Evolutionary conservation across 192 early-diverging fungal species (phyloP), one percentile per base, ranked within the genome.

Genomic region (Chytriomyces hyalinus): DNA sequence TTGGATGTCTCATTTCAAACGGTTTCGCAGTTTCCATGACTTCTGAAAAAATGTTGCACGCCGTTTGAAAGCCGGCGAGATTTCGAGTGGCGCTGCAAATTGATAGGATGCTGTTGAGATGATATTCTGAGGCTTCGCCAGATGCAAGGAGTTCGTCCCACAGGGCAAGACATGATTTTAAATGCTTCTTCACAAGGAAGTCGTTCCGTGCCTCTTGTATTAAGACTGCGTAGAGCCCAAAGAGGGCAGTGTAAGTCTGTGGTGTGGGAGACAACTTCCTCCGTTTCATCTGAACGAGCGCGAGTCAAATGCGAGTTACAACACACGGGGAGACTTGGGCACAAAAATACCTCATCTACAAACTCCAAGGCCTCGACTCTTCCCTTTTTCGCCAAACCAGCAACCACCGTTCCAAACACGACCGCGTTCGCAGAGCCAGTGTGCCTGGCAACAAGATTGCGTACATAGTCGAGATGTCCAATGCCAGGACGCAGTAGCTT

Each of bases 101-200:
- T n/a, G 53, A n/a, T 13, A 57, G 53, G 20, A 57, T 57, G 53
- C 53, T 57, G 53, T 57, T 57, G 53, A 57, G 53, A 20, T 57
- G 53, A 57, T n/a, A n/a, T 20, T 13, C 20, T 3, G 53, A 57
- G 53, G 53, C 53, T 13, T n/a, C 15, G 20, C 53, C 53, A 13
- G 53, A 57, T 20, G 13, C 15, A 13, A n/a, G 13, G 15, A 57
- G 15, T 57, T 57, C 53, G 53, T 57, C 5, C 53, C 53, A 57
- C 0, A 57, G 15, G 20, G 13, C 20, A 1, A 57, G 5, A n/a
- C 15, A 13, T 13, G 13, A 13, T n/a, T 13, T 20, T 20, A 57
- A 57, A 20, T 57, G 53, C 15, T 13, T 20, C 20, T 57, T 57
- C 15, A 57, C 53, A 36, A 36, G 36, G 36, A 36, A 36, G 36